Evolutionary conservation across 2,329 filamentous ascomycete genomes (phyloP).

Genomic region (Hysterium pulicare): DNA sequence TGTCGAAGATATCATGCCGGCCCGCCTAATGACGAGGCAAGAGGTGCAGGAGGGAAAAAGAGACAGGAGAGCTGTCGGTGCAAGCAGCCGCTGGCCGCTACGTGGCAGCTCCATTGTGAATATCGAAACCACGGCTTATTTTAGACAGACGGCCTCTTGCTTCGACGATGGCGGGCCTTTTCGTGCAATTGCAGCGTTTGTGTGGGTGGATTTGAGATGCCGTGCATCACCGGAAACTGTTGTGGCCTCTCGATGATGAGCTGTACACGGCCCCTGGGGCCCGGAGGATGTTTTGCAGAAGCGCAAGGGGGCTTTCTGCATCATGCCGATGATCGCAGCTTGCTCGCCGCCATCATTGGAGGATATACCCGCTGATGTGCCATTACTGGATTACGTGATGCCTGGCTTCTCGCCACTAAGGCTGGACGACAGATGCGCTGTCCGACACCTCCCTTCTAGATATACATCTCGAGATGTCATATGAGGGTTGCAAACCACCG

Average conservation of each 20-base stretch:
- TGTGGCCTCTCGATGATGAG: conserved; percentile 20
- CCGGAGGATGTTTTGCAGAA: conserved; percentile 20
- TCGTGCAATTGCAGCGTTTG: conserved; percentile 23
- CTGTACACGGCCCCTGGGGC: conserved; percentile 15
- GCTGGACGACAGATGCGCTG: too few species aligned
- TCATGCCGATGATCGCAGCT: too few species aligned
- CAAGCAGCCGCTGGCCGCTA: conserved; percentile 24
- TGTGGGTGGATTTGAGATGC: conserved; percentile 23
- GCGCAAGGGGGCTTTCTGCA: conserved; percentile 15
- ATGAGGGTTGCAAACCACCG: too few species aligned
- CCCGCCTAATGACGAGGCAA: conserved; percentile 12
- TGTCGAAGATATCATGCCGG: conserved; percentile 18
- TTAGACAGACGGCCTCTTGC: conserved; percentile 14
- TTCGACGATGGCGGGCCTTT: conserved; percentile 17
- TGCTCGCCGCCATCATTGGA: conserved; percentile 17
- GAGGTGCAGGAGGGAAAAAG: conserved; percentile 16
- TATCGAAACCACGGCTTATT: conserved; percentile 16
- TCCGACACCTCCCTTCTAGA: too few species aligned
- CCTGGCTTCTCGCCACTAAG: too few species aligned
- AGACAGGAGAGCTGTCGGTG: conserved; percentile 19
- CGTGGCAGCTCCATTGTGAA: conserved; percentile 21
- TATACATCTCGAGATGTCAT: too few species aligned
- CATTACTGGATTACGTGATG: not conserved
- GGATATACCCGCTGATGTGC: conserved; percentile 12
- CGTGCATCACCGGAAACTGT: conserved; percentile 23